Evolutionary conservation across 192 early-diverging fungal genomes (phyloP).

Genomic region (Dimargaris cristalligena): DNA sequence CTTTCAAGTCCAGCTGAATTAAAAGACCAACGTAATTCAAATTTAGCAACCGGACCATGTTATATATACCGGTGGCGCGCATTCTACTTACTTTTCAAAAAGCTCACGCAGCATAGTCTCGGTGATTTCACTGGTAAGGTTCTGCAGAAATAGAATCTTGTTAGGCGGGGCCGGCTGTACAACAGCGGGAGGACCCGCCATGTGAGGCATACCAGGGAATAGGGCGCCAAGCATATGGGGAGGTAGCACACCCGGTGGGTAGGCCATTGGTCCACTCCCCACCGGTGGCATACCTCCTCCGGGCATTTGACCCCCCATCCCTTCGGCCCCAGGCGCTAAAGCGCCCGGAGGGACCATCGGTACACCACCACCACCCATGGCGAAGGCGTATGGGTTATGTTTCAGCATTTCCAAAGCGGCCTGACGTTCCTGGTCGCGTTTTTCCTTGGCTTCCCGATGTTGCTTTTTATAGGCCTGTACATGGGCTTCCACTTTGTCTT

Average conservation of each 20-base stretch:
- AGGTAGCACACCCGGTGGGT: too few relatives aligned
- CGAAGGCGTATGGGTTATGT: neutral
- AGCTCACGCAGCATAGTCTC: slow-evolving; percentile 41
- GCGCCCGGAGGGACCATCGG: too few relatives aligned
- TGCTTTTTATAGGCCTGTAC: slow-evolving; percentile 19
- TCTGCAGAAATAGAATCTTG: slow-evolving; percentile 86
- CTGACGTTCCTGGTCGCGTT: slow-evolving; percentile 14
- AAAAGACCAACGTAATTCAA: neutral
- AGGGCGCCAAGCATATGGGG: too few relatives aligned
- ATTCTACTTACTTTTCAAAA: slow-evolving; percentile 50
- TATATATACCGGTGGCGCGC: neutral
- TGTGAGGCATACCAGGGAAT: neutral
- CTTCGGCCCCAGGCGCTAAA: too few relatives aligned
- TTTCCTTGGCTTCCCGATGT: slow-evolving; percentile 14
- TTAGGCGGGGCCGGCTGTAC: slow-evolving; percentile 62
- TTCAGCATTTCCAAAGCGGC: slow-evolving; percentile 3
- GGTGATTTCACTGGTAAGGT: slow-evolving; percentile 53
- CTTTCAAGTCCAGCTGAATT: neutral
- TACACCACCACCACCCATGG: neutral
- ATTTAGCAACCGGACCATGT: neutral
- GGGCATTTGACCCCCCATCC: too few relatives aligned
- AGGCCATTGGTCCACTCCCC: too few relatives aligned
- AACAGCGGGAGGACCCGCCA: slow-evolving; percentile 35
- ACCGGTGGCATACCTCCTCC: too few relatives aligned
- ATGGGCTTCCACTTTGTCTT: slow-evolving; percentile 41